A percentile compares a stretch with the other conserved stretches of the same genome.
These are phyloP conservation scores for Suhomyces ambrosiae DNA, from an alignment of 1,139 yeast species.

Conservation along the genomic window DNA sequence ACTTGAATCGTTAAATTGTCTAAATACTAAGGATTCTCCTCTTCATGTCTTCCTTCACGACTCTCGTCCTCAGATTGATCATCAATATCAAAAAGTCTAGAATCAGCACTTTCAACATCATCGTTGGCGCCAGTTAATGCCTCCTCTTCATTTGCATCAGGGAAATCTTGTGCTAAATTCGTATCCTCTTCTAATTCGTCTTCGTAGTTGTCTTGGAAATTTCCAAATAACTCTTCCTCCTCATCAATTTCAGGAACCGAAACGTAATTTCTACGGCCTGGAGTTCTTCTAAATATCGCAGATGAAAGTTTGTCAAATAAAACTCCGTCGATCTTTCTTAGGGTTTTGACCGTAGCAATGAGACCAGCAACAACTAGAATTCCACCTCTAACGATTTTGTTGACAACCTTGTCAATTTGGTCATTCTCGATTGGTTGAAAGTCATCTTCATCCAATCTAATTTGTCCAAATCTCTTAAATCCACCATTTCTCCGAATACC, in stretches of 20 bases:
- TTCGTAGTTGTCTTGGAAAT: constrained; percentile 49
- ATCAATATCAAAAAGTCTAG: constrained; percentile 42
- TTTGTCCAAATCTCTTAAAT: constrained; percentile 80
- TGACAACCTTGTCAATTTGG: constrained; percentile 62
- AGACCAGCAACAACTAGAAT: constrained; percentile 53
- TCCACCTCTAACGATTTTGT: constrained; percentile 61
- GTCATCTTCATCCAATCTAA: constrained; percentile 71
- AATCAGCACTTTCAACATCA: constrained; percentile 24
- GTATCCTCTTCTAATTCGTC: constrained; percentile 46
- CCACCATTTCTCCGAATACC: constrained; percentile 84
- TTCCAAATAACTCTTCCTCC: constrained; percentile 52
- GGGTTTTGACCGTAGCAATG: constrained; percentile 42
- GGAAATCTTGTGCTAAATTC: constrained; percentile 13
- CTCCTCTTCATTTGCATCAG: constrained; percentile 12
- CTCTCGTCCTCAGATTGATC: constrained; percentile 24
- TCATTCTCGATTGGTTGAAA: constrained; percentile 67
- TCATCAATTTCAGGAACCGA: constrained; percentile 48
- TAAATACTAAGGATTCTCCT: too few species aligned
- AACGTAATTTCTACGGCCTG: constrained; percentile 47
- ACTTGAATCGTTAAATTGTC: too few species aligned
- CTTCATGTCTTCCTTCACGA: neutral
- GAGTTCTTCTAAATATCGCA: constrained; percentile 41
- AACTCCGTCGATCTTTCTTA: constrained; percentile 37
- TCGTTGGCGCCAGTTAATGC: constrained; percentile 6
- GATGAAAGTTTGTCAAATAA: constrained; percentile 39